These are phyloP conservation scores for Oryza glumipatula DNA, from an alignment of 176 grass and related monocot genomes.

Conservation along the genomic window DNA sequence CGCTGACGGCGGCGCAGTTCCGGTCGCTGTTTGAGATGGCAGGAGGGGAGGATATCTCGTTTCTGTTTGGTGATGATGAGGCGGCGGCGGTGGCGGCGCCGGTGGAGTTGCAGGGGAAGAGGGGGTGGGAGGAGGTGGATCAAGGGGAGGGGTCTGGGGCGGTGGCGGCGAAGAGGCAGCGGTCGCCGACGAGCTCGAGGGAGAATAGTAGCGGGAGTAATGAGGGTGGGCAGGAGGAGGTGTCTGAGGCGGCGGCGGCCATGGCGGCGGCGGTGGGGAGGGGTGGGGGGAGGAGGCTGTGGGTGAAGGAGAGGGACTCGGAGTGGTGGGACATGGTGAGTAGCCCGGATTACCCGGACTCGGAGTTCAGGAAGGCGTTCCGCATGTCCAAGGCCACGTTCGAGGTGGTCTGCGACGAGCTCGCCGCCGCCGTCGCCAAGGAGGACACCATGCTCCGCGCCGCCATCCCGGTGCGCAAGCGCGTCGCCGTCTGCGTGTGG, in stretches of 20 bases:
- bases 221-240: neutral
- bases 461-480: conserved; percentile 81
- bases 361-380: conserved; percentile 76
- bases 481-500: conserved; percentile 84
- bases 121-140: conserved; percentile 19
- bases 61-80: neutral
- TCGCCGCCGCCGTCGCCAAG: conserved; percentile 64
- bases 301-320: conserved; percentile 63
- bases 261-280: neutral
- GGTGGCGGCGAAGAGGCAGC: conserved; percentile 21
- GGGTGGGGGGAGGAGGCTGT: conserved; percentile 56
- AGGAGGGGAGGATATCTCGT: neutral
- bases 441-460: conserved; percentile 88
- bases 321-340: conserved; percentile 84
- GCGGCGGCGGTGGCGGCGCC: neutral
- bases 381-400: conserved; percentile 78
- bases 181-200: conserved; percentile 45
- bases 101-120: conserved; percentile 38
- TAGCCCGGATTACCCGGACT: conserved; percentile 57
- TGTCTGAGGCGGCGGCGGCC: neutral
- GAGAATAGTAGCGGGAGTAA: conserved; percentile 43
- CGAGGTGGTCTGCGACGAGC: conserved; percentile 64
- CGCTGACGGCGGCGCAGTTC: neutral
- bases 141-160: neutral
- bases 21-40: neutral